These are phyloP conservation scores for Colletotrichum sp. DNA, from an alignment of 2,329 filamentous ascomycete species.

Conservation along the genomic window DNA sequence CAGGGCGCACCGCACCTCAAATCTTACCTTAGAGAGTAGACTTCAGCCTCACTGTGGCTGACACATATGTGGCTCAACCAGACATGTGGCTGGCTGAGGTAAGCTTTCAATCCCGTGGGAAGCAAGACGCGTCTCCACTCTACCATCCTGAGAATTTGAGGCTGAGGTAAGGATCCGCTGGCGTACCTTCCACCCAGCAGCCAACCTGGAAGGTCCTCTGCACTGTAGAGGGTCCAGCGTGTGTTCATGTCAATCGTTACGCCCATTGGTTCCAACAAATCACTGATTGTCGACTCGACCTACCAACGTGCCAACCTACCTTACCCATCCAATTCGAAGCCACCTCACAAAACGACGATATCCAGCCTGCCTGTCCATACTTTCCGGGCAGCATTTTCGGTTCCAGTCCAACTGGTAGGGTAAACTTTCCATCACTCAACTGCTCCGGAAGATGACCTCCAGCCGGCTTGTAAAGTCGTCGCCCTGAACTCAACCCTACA, in stretches of 20 bases:
- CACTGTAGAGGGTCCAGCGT: background rate
- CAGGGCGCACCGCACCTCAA: background rate
- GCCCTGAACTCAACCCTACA: background rate
- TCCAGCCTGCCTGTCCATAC: background rate
- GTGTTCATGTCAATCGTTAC: background rate
- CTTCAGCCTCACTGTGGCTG: background rate
- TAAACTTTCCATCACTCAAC: background rate
- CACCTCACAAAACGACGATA: background rate
- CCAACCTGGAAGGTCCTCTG: background rate
- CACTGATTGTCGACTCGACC: background rate
- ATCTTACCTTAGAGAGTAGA: background rate
- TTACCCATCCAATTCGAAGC: background rate
- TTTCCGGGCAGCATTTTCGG: background rate
- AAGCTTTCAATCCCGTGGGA: background rate
- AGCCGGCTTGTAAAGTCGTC: background rate
- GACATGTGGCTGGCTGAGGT: background rate
- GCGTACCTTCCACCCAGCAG: background rate
- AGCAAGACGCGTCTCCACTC: background rate
- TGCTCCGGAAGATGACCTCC: constrained; percentile 1
- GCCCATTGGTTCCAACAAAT: background rate
- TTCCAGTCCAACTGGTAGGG: background rate
- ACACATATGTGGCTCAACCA: background rate
- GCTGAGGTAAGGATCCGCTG: constrained; percentile 1
- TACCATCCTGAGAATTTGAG: background rate
- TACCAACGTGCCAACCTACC: background rate